Base-by-base conservation (phyloP, 108 stramenopile species). In the Cyclotella choctawhatcheeana region DNA sequence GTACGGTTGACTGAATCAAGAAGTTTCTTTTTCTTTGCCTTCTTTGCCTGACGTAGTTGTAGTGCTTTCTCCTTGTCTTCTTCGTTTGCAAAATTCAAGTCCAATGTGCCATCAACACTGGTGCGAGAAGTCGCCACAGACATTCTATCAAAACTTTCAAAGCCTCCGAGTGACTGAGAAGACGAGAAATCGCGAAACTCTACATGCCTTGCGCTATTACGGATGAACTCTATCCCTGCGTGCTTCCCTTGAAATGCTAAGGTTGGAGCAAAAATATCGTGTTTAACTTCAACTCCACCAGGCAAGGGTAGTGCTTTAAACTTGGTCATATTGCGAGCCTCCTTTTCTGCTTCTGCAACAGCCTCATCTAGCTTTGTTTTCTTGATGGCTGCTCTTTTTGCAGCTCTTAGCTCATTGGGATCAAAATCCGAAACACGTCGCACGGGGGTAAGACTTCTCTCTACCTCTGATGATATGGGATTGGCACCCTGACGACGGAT, bases 221-320 rank as follows among this genome's bases (percentile, higher is more conserved):
- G 33, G 26, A 78, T 6, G 16, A 66, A 37, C 29, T 58, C 70
- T 2, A 69, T 54, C 18, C 69, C 69, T n/a, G 53, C 20, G 20
- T 74, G 65, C 58, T 71, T 78, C 35, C 40, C 55, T 43, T 71
- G 30, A 63, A 71, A 78, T 24, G 77, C 34, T 40, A 32, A 33
- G 5, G 77, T 78, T 54, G 64, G 50, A 7, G 64, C 65, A 43
- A 64, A 66, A 5, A 71, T 40, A 53, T 78, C 69, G 31, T 67
- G 64, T 13, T 34, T 58, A 22, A 78, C 69, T 18, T 66, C 55
- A 1, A 51, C 70, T 18, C 70, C 70, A 8, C 70, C 58, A 2
- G 77, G 77, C 10, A 78, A 27, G 1, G 77, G 77, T 10, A 71
- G 47, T 0, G 77, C 77, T 34, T 61, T 66, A 22, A 78, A 78